Percentiles rank a stretch among this genome's conserved stretches.
phyloP scores from a whole-genome alignment of 148 eudicot genomes.

The Silene conica region DNA sequence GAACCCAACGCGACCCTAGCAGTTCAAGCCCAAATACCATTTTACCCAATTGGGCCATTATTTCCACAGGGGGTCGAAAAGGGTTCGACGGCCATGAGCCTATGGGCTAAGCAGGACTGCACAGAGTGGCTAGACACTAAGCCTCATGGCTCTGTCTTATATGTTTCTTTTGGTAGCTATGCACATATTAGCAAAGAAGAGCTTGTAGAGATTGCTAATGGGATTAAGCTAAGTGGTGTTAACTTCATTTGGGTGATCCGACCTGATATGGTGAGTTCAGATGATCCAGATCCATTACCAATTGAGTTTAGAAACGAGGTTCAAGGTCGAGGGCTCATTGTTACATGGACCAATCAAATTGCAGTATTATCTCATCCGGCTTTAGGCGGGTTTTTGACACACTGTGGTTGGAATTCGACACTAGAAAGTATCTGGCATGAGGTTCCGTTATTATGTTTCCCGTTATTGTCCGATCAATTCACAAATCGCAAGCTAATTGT shows the following conservation, averaged over 20 bases:
- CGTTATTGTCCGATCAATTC: slow-evolving; percentile 20
- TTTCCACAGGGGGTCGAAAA: slow-evolving; percentile 31
- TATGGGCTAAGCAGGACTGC: slow-evolving; percentile 68
- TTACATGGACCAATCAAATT: slow-evolving; percentile 21
- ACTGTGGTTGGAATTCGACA: slow-evolving; percentile 29
- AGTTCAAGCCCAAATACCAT: slow-evolving; percentile 24
- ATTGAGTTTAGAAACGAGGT: slow-evolving; percentile 20
- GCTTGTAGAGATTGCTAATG: slow-evolving; percentile 45
- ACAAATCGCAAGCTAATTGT: slow-evolving; percentile 21
- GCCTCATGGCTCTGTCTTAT: slow-evolving; percentile 50
- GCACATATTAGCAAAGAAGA: slow-evolving; percentile 41
- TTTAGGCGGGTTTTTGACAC: slow-evolving; percentile 26
- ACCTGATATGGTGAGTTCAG: slow-evolving; percentile 27
- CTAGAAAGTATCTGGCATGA: slow-evolving; percentile 12
- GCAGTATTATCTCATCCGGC: slow-evolving; percentile 18
- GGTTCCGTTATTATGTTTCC: slow-evolving; percentile 20
- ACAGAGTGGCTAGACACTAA: slow-evolving; percentile 52
- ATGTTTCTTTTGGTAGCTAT: slow-evolving; percentile 7
- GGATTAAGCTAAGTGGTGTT: slow-evolving; percentile 39
- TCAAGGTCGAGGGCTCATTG: slow-evolving; percentile 18
- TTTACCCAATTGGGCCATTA: slow-evolving; percentile 47
- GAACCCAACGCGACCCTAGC: slow-evolving; percentile 24
- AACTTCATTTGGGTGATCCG: slow-evolving; percentile 66
- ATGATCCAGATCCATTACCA: slow-evolving; percentile 17
- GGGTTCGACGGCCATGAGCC: slow-evolving; percentile 39